Evolutionary conservation across 805 yeast species (phyloP).

Genomic region (Kazachstania taianensis): DNA sequence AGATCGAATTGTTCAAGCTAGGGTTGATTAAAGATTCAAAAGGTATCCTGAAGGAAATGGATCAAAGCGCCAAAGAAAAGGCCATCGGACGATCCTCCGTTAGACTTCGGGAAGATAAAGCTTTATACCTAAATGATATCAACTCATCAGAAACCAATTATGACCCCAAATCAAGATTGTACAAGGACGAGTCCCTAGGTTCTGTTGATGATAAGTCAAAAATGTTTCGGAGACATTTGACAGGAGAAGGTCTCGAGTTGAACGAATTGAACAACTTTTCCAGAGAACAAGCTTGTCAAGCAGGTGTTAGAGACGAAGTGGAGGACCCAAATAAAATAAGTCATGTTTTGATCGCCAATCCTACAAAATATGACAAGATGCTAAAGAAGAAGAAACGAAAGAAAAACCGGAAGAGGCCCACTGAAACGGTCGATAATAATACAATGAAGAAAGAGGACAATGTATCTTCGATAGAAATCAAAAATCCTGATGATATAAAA

Average conservation of each 20-base stretch:
- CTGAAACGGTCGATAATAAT: no score
- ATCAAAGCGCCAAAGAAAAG: not conserved
- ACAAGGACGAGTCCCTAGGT: conserved; percentile 28
- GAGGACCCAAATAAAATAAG: conserved; percentile 18
- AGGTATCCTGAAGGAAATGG: conserved; percentile 10
- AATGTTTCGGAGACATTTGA: conserved; percentile 43
- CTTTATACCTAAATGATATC: conserved; percentile 51
- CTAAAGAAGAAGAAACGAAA: conserved; percentile 9
- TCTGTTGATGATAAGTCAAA: conserved; percentile 31
- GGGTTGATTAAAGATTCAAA: conserved; percentile 25
- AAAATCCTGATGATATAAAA: conserved; percentile 1
- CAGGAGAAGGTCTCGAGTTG: conserved; percentile 49
- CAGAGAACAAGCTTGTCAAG: conserved; percentile 32
- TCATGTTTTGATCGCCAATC: conserved; percentile 29
- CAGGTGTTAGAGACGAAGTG: conserved; percentile 22
- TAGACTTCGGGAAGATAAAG: conserved; percentile 65
- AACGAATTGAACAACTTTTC: conserved; percentile 41
- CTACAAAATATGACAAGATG: conserved; percentile 26
- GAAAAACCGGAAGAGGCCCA: not conserved
- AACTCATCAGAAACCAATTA: conserved; percentile 37
- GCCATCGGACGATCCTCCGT: conserved; percentile 28
- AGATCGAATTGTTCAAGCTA: conserved; percentile 33
- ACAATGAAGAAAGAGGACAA: not conserved
- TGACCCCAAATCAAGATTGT: conserved; percentile 44
- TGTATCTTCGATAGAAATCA: no score